phyloP scores from a whole-genome alignment of 2,329 filamentous ascomycete genomes.

The Tolypocladium nubicola region DNA sequence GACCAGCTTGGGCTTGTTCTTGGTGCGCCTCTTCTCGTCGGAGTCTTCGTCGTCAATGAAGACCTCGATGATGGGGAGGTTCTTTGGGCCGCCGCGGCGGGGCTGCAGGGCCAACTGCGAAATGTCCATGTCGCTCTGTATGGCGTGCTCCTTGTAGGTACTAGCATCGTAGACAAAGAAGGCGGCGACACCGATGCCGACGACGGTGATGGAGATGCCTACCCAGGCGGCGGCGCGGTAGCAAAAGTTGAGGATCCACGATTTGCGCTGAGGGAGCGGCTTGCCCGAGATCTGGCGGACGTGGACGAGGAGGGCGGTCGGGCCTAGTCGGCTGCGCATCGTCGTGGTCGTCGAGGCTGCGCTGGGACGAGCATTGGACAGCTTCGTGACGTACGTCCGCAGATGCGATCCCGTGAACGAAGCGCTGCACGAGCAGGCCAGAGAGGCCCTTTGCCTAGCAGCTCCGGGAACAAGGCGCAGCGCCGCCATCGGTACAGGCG shows the following conservation, averaged over 20 bases:
- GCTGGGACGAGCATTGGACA: neutral
- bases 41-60: constrained; percentile 83
- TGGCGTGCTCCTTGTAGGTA: constrained; percentile 69
- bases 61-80: constrained; percentile 80
- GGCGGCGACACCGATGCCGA: constrained; percentile 58
- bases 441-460: neutral
- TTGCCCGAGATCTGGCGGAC: constrained; percentile 35
- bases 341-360: neutral
- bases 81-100: constrained; percentile 80
- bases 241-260: constrained; percentile 43
- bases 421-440: neutral
- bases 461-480: neutral
- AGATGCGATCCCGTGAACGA: neutral
- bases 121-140: constrained; percentile 65
- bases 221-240: constrained; percentile 52
- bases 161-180: constrained; percentile 94
- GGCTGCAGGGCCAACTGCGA: constrained; percentile 75
- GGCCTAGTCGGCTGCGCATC: neutral
- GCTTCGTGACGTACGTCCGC: neutral
- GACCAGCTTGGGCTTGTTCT: constrained; percentile 85
- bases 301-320: neutral
- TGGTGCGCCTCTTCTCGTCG: constrained; percentile 56
- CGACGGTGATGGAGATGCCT: constrained; percentile 64
- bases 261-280: constrained; percentile 38
- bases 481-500: neutral